Evolutionary conservation across 352 stramenopile genomes (phyloP).

Genomic region (Phytophthora sojae): DNA sequence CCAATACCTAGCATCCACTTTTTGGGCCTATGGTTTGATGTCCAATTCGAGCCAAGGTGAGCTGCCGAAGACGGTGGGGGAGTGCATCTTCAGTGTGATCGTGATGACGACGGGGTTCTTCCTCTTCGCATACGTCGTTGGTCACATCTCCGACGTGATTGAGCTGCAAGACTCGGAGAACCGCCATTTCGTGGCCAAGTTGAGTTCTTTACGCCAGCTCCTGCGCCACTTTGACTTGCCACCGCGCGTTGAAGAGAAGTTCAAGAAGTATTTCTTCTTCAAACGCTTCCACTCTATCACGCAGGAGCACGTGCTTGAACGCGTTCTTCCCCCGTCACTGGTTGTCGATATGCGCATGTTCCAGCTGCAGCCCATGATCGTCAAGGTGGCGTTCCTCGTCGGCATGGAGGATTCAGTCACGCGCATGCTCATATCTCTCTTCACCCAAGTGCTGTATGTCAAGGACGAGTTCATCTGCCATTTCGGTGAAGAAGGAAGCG

Average conservation of each 20-base stretch:
- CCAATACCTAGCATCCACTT: slow-evolving; percentile 61
- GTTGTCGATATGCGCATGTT: slow-evolving; percentile 73
- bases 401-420: slow-evolving; percentile 63
- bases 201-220: slow-evolving; percentile 62
- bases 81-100: slow-evolving; percentile 65
- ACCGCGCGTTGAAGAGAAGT: slow-evolving; percentile 51
- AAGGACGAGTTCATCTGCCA: slow-evolving; percentile 68
- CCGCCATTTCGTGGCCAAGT: slow-evolving; percentile 61
- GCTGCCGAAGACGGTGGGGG: slow-evolving; percentile 50
- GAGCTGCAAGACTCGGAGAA: slow-evolving; percentile 68
- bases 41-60: slow-evolving; percentile 64
- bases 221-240: slow-evolving; percentile 62
- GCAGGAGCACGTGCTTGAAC: slow-evolving; percentile 65
- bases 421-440: slow-evolving; percentile 63
- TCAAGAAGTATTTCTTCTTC: slow-evolving; percentile 77
- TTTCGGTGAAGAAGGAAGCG: slow-evolving; percentile 62
- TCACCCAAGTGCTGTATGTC: slow-evolving; percentile 64
- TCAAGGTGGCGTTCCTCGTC: slow-evolving; percentile 73
- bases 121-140: slow-evolving; percentile 66
- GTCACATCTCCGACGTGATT: slow-evolving; percentile 67
- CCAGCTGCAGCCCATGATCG: slow-evolving; percentile 70
- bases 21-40: slow-evolving; percentile 68
- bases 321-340: slow-evolving; percentile 61
- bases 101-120: slow-evolving; percentile 73
- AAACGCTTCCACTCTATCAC: slow-evolving; percentile 76